Percentiles rank a stretch among this genome's conserved stretches.
phyloP scores from a whole-genome alignment of 257 asterid genomes.

The Solanum piurae region DNA sequence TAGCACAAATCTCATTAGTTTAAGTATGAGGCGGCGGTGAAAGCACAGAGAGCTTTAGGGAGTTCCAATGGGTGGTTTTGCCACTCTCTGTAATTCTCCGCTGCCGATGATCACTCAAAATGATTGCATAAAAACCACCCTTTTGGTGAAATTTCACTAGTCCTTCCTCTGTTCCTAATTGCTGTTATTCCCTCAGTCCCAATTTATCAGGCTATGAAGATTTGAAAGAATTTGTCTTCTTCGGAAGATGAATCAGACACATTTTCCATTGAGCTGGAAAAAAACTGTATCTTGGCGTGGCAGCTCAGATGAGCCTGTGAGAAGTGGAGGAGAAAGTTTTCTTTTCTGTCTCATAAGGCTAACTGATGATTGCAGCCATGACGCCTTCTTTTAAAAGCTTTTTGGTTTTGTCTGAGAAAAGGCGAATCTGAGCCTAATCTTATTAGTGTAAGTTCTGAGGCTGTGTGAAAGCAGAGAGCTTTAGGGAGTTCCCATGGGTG shows the following conservation, averaged over 20 bases:
- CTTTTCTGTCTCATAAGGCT: background rate
- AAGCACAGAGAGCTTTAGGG: constrained; percentile 2
- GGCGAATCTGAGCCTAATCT: background rate
- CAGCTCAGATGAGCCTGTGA: background rate
- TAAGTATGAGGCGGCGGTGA: constrained; percentile 10
- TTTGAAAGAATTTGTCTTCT: background rate
- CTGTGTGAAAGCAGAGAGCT: background rate
- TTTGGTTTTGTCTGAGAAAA: background rate
- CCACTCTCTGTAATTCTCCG: constrained; percentile 2
- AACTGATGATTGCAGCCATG: background rate
- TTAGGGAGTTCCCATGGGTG: background rate
- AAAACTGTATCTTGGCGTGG: background rate
- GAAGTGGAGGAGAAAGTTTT: background rate
- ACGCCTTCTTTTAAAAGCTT: background rate
- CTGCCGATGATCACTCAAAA: constrained; percentile 11
- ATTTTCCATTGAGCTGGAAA: background rate
- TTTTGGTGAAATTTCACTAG: background rate
- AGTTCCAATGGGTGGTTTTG: constrained; percentile 29
- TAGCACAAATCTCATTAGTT: background rate
- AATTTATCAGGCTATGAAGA: background rate
- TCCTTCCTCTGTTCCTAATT: background rate
- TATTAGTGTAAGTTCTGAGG: constrained; percentile 10
- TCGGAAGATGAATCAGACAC: background rate
- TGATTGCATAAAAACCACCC: background rate
- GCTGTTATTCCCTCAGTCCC: background rate